Conservation (phyloP, 345 rosid species). For the Euphorbia peplus region DNA sequence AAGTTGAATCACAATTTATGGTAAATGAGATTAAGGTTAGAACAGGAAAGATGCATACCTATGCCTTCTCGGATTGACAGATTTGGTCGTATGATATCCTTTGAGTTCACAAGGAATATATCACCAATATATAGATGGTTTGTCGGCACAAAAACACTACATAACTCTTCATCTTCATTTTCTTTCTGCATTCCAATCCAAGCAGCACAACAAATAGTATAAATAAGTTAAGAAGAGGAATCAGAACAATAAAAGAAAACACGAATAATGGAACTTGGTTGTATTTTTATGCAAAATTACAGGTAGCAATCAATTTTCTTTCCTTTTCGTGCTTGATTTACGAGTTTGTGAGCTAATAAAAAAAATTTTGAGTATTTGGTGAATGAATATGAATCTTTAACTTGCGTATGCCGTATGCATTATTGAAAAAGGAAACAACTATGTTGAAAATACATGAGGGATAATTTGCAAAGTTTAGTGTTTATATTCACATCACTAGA, state of each 20-base stretch:
- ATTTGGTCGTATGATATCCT: conserved; percentile 60
- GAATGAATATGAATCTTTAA: too few species aligned
- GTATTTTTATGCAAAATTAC: background rate
- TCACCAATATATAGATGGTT: conserved; percentile 68
- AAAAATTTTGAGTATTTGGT: too few species aligned
- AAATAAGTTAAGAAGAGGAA: too few species aligned
- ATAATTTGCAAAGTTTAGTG: background rate
- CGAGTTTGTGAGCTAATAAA: too few species aligned
- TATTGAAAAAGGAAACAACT: too few species aligned
- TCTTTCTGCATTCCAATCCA: conserved; percentile 43
- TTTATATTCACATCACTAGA: background rate
- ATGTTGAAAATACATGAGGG: too few species aligned
- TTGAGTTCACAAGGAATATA: conserved; percentile 59
- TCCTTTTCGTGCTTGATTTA: background rate
- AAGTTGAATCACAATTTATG: background rate
- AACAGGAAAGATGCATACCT: conserved; percentile 29
- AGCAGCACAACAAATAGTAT: background rate
- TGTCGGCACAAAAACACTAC: conserved; percentile 69
- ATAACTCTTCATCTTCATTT: conserved; percentile 63
- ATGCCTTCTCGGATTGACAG: conserved; percentile 69
- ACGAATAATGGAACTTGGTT: background rate
- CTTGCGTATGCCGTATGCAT: too few species aligned
- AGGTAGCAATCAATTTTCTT: background rate
- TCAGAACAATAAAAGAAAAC: too few species aligned
- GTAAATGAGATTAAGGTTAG: background rate